These are phyloP conservation scores for Sapria himalayana DNA, from an alignment of 345 rosid genomes.

Conservation along the genomic window DNA sequence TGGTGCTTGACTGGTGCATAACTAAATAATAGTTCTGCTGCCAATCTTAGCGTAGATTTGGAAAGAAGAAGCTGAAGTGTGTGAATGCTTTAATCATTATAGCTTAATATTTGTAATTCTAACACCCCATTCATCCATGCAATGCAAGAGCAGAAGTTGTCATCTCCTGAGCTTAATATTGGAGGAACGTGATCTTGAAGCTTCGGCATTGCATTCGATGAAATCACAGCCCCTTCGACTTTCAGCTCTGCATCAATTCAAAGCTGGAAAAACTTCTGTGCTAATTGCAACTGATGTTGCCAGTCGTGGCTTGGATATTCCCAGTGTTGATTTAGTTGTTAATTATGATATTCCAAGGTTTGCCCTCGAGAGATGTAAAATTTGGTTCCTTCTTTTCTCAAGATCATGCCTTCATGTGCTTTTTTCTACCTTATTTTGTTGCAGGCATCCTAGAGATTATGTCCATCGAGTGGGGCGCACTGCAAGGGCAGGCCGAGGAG, in stretches of 20 bases:
- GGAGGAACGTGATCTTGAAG: constrained; percentile 67
- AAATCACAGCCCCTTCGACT: constrained; percentile 67
- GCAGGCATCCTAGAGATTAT: constrained; percentile 75
- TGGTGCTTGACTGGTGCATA: no score
- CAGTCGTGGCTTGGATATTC: constrained; percentile 92
- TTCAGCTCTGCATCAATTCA: constrained; percentile 59
- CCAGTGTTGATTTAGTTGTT: constrained; percentile 83
- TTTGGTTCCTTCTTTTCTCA: no score
- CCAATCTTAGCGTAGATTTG: no score
- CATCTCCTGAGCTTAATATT: constrained; percentile 55
- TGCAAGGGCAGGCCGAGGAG: constrained; percentile 94
- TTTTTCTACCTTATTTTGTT: no score
- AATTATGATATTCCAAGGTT: constrained; percentile 93
- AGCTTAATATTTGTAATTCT: neutral
- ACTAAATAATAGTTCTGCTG: no score
- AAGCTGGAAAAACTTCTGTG: constrained; percentile 61
- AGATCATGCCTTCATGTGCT: no score
- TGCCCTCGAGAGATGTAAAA: no score
- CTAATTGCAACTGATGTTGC: constrained; percentile 90
- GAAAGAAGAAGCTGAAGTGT: no score
- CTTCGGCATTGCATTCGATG: constrained; percentile 57
- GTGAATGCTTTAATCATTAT: neutral
- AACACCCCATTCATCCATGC: constrained; percentile 2
- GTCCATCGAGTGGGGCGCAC: constrained; percentile 98
- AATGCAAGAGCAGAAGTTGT: constrained; percentile 34